phyloP scores from a whole-genome alignment of 768 basidiomycete genomes.

The Terana coerulea region DNA sequence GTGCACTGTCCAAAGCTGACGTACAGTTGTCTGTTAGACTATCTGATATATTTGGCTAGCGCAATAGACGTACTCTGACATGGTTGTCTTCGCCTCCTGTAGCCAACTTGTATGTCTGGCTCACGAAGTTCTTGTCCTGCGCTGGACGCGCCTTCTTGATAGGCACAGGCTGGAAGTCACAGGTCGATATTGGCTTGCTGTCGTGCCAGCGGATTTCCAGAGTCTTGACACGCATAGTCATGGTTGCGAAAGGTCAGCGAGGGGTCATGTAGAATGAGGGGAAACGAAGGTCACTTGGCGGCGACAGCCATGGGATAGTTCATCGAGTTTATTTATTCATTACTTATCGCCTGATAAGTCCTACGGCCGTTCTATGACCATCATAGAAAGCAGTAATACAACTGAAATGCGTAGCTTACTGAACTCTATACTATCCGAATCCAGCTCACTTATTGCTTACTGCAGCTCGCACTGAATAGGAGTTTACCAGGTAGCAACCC shows the following conservation, averaged over 20 bases:
- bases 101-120: conserved; percentile 84
- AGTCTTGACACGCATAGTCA: conserved; percentile 76
- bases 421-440: too few relatives aligned
- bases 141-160: conserved; percentile 77
- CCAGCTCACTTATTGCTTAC: too few relatives aligned
- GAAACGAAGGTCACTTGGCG: too few relatives aligned
- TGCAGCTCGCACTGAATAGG: too few relatives aligned
- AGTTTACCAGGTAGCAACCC: too few relatives aligned
- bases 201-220: conserved; percentile 98
- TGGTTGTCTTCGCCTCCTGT: conserved; percentile 97
- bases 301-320: too few relatives aligned
- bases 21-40: not conserved
- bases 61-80: conserved; percentile 79
- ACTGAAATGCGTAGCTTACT: too few relatives aligned
- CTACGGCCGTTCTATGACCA: too few relatives aligned
- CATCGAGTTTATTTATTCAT: too few relatives aligned
- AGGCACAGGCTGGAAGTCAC: conserved; percentile 88
- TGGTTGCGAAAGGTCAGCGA: not conserved
- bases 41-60: too few relatives aligned
- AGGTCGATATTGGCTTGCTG: conserved; percentile 90
- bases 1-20: conserved; percentile 90
- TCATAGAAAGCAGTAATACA: too few relatives aligned
- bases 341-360: too few relatives aligned
- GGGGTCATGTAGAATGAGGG: conserved; percentile 1
- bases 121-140: conserved; percentile 52